Evolutionary conservation across 768 basidiomycete genomes (phyloP).

Genomic region (Lentinula sp.): DNA sequence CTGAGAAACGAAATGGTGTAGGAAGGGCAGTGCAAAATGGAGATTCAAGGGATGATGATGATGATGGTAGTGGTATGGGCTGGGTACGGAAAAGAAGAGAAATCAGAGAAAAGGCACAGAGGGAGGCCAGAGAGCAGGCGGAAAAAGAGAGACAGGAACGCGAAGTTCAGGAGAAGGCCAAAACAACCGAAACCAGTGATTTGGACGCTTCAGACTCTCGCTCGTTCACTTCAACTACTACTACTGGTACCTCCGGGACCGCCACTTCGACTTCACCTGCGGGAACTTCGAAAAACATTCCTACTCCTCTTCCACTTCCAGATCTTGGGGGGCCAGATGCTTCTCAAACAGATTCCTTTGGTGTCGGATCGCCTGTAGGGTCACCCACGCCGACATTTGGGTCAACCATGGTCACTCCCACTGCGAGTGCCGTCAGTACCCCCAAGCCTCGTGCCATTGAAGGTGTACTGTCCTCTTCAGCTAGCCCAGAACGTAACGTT

Average conservation of each 20-base stretch:
- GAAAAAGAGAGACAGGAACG: slow-evolving; percentile 16
- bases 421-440: not conserved
- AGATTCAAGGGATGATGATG: slow-evolving; percentile 42
- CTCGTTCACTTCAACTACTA: slow-evolving; percentile 9
- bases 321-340: not conserved
- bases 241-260: slow-evolving; percentile 9
- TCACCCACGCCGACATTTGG: not conserved
- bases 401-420: not conserved
- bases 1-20: slow-evolving; percentile 11
- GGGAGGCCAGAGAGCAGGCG: slow-evolving; percentile 21
- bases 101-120: slow-evolving; percentile 40
- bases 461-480: not conserved
- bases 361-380: not conserved
- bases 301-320: slow-evolving; percentile 1
- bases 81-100: slow-evolving; percentile 70
- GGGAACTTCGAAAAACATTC: not conserved
- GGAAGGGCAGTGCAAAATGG: slow-evolving; percentile 19
- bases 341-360: not conserved
- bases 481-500: not conserved
- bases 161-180: slow-evolving; percentile 3
- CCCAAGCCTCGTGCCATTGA: not conserved
- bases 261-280: slow-evolving; percentile 3
- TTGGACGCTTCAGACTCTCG: slow-evolving; percentile 7
- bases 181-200: slow-evolving; percentile 12
- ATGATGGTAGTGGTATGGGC: slow-evolving; percentile 83